These are phyloP conservation scores for Chaetothyriales sp. DNA, from an alignment of 2,329 filamentous ascomycete species.

Conservation along the genomic window DNA sequence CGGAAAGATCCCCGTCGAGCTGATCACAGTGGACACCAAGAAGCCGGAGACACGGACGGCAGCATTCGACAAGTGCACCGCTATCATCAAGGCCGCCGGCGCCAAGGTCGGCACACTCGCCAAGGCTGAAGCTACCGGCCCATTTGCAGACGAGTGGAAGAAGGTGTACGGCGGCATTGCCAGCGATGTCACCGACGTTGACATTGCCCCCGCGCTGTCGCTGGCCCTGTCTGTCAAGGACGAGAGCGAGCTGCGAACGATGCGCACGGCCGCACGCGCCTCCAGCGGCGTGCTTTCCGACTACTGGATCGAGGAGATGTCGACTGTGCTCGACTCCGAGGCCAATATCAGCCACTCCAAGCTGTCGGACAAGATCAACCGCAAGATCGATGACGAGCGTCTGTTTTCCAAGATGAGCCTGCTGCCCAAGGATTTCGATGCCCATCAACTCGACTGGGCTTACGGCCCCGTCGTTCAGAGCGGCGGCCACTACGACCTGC, in stretches of 20 bases:
- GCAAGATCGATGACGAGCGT: conserved; percentile 82
- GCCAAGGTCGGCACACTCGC: conserved; percentile 79
- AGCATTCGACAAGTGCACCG: conserved; percentile 68
- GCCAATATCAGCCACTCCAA: conserved; percentile 89
- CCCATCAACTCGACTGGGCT: conserved; percentile 82
- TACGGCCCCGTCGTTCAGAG: conserved; percentile 84
- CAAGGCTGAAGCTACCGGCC: conserved; percentile 71
- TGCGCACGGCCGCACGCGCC: conserved; percentile 85
- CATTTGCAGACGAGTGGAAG: conserved; percentile 95
- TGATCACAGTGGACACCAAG: conserved; percentile 70
- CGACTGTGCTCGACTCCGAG: conserved; percentile 82
- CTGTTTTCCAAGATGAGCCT: conserved; percentile 80
- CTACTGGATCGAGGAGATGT: conserved; percentile 98
- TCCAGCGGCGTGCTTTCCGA: conserved; percentile 90
- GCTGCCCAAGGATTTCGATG: conserved; percentile 73
- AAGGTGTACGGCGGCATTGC: conserved; percentile 60
- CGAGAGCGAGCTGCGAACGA: conserved; percentile 82
- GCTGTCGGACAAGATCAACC: conserved; percentile 72
- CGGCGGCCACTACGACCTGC: conserved; percentile 86
- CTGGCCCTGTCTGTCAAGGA: conserved; percentile 86
- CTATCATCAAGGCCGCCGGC: conserved; percentile 74
- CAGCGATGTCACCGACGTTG: conserved; percentile 77
- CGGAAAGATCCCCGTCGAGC: conserved; percentile 81
- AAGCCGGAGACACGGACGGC: conserved; percentile 84
- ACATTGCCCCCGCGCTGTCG: conserved; percentile 70